Base-by-base conservation (phyloP, 441 rosid genomes). In the Populus tomentosa region DNA sequence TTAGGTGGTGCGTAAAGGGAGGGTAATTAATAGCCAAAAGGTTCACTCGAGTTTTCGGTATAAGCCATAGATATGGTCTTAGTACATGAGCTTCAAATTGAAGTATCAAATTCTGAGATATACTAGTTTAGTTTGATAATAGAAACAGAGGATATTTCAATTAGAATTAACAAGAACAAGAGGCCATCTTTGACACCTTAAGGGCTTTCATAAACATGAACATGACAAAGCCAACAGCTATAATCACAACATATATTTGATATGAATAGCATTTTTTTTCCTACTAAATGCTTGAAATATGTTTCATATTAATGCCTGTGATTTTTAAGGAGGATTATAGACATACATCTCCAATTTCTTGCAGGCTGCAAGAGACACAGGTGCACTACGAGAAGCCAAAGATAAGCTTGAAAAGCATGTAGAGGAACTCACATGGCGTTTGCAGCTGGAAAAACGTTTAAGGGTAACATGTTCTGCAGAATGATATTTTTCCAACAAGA, bases 351-450 rank as follows among this genome's bases (percentile, higher is more conserved):
- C 68, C 69, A 63, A 81, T 32, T 70, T 68, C 77, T 61, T 82
- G 71, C 85, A 96, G 99, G 99, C 92, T 78, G 88, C 99, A 74
- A 92, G 96, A 87, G 98, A 96, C 84, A 94, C 99, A 1, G 99
- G 99, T 63, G 99, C 98, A 56, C 91, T 96, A 40, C 92, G 94
- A 82, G 99, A 96, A 84, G 99, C 98, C 63, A 96, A 96, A 84
- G 94, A 96, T 87, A 94, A 94, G 87, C 98, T 97, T 67, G 98
- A 94, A 87, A 94, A 94, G 82, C 90, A 83, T 50, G 97, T 94
- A 14, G 99, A 97, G 88, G 99, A 97, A 77, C 97, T 97, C 81
- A 93, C 98, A 38, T 97, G 97, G 96, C 96, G 98, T 75, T 81
- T 93, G 67, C 98, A 94, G 75, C 82, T 97, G 80, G 99, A 97